These are phyloP conservation scores for Candida ipomoeae DNA, from an alignment of 805 yeast species.

Conservation along the genomic window DNA sequence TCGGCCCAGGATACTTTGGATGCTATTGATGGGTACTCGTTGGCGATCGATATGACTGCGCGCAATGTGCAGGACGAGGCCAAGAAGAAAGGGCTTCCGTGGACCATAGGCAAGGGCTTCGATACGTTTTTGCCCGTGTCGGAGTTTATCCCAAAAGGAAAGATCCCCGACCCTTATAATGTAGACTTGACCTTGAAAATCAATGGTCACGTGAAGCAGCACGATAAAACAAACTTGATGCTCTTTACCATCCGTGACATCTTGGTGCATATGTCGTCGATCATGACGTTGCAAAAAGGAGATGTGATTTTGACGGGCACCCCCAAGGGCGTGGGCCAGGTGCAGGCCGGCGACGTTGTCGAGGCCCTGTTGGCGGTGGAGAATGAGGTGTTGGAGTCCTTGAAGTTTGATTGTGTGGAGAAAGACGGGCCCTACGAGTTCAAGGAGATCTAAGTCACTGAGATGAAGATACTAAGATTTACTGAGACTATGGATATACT, in stretches of 20 bases:
- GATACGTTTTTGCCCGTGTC: slow-evolving; percentile 95
- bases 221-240: slow-evolving; percentile 79
- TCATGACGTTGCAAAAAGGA: slow-evolving; percentile 88
- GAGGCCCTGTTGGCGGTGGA: slow-evolving; percentile 57
- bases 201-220: slow-evolving; percentile 68
- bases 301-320: slow-evolving; percentile 94
- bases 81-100: slow-evolving; percentile 89
- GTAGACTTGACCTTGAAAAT: slow-evolving; percentile 60
- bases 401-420: slow-evolving; percentile 50
- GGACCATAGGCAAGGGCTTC: slow-evolving; percentile 95
- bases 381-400: slow-evolving; percentile 49
- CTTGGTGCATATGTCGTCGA: slow-evolving; percentile 73
- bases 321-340: slow-evolving; percentile 93
- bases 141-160: slow-evolving; percentile 57
- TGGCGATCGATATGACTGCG: slow-evolving; percentile 92
- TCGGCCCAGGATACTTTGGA: slow-evolving; percentile 65
- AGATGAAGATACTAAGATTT: no score
- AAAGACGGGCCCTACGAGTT: slow-evolving; percentile 45
- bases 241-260: slow-evolving; percentile 81
- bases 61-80: slow-evolving; percentile 95
- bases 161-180: slow-evolving; percentile 70
- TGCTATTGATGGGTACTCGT: slow-evolving; percentile 78
- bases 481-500: no score
- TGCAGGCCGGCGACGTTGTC: slow-evolving; percentile 74
- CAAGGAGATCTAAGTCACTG: slow-evolving; percentile 24